Conservation (phyloP, 1,139 yeast species). For the Keqinozyma sinolaborantium region DNA sequence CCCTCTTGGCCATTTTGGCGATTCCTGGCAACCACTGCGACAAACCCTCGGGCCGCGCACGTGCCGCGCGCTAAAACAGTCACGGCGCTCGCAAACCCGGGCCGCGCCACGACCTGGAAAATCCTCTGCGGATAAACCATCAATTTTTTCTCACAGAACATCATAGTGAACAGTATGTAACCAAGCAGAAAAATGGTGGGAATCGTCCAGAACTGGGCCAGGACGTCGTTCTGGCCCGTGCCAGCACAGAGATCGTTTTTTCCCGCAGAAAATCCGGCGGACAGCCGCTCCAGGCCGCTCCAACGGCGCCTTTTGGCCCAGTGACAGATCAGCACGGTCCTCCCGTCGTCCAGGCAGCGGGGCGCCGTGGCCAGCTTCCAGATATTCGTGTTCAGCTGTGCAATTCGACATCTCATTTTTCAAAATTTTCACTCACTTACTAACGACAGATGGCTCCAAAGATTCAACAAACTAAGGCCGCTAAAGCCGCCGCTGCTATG, state of each 20-base stretch:
- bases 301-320: no score
- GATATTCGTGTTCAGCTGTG: no score
- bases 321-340: no score
- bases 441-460: slow-evolving; percentile 92
- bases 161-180: background rate
- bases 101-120: background rate
- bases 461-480: slow-evolving; percentile 98
- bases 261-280: no score
- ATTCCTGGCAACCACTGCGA: background rate
- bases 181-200: background rate
- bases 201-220: no score
- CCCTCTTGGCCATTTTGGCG: slow-evolving; percentile 56
- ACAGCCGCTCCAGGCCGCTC: no score
- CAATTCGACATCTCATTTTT: no score
- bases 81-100: background rate
- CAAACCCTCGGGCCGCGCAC: background rate
- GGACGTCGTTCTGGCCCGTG: no score
- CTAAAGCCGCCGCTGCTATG: slow-evolving; percentile 99
- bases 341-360: no score
- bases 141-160: background rate
- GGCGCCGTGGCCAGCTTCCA: no score
- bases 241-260: no score
- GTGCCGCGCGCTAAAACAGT: background rate
- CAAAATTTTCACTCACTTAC: no score
- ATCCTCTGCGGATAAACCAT: background rate